Evolutionary conservation across 2,329 filamentous ascomycete genomes (phyloP), one percentile per base, ranked within the genome.

Genomic region (Aspergillus quadrilineatus): DNA sequence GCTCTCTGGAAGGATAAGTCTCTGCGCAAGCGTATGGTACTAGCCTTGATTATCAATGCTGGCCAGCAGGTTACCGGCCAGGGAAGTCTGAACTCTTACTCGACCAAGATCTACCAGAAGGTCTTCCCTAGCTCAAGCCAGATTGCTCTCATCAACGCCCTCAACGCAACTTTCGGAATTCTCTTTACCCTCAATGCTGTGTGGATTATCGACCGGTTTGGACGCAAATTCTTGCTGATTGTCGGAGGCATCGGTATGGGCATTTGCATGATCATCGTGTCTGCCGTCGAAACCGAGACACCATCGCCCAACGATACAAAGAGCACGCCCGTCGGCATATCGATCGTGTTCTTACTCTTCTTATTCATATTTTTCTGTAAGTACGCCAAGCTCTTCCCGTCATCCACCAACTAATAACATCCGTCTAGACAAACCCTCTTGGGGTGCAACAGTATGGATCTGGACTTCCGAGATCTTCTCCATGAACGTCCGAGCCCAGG

Each of bases 21-120:
- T 10, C 75, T 89, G 44, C 82, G 87, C 63, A 87, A 85, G 77
- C 83, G 87, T 52, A 79, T 90, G 61, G 74, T 79, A 43, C 80
- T 90, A 29, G 86, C 86, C 22, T 81, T 88, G 61, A 73, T 88
- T 48, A 74, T 90, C 72, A 90, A 90, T 68, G 80, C 85, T 45
- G 87, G 87, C 45, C 87, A 89, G 71, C 87, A 90, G 70, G 79
- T 89, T 41, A 88, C 86, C 4, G 87, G 87, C 17, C 87, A 90
- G 72, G 88, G 87, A 60, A 87, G 86, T 1, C 79, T 90, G 62
- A 90, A 89, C 79, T 82, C 82, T 3, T 90, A 90, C 78, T 87
- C 83, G 17, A 88, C 86, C 14, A 82, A 83, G 63, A 87, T 90
- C 66, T 90, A 90, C 77, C 83, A 88, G 74, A 86, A 87, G 68